Percentiles rank a stretch among this genome's conserved stretches.
phyloP scores from a whole-genome alignment of 1,284 basidiomycete species.

The Flammula alnicola region DNA sequence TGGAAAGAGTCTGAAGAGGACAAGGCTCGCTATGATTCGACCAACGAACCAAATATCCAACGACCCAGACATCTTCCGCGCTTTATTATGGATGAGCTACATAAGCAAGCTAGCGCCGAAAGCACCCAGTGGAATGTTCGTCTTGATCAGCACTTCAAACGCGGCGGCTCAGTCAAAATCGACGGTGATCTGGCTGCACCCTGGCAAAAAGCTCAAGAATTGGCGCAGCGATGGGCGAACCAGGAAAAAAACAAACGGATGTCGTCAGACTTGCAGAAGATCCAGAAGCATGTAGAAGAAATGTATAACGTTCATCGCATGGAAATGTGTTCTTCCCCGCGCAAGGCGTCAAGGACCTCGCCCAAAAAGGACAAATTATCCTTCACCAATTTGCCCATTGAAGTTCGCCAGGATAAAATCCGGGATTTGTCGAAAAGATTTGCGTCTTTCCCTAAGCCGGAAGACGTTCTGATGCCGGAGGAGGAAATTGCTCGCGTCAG shows the following conservation, averaged over 20 bases:
- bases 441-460: conserved; percentile 29
- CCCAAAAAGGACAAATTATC: conserved; percentile 22
- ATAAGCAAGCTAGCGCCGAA: conserved; percentile 30
- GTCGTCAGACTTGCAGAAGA: conserved; percentile 30
- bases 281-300: conserved; percentile 34
- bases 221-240: conserved; percentile 17
- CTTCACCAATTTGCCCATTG: conserved; percentile 49
- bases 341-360: conserved; percentile 17
- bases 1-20: conserved; percentile 43
- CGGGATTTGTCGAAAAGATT: conserved; percentile 48
- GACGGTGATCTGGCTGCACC: conserved; percentile 31
- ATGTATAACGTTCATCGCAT: conserved; percentile 32
- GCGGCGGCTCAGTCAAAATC: conserved; percentile 6
- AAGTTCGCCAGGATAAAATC: conserved; percentile 50
- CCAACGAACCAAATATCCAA: conserved; percentile 25
- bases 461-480: conserved; percentile 29
- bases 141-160: conserved; percentile 37
- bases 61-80: conserved; percentile 16
- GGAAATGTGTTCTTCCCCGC: conserved; percentile 22
- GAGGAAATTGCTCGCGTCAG: conserved; percentile 41
- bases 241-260: conserved; percentile 19
- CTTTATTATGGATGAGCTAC: conserved; percentile 59
- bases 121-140: conserved; percentile 22
- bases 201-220: conserved; percentile 38
- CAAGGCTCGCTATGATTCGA: conserved; percentile 19